Evolutionary conservation across 208 protist genomes (phyloP), one percentile per base, ranked within the genome.

Genomic region (Blastocrithidia nonstop): DNA sequence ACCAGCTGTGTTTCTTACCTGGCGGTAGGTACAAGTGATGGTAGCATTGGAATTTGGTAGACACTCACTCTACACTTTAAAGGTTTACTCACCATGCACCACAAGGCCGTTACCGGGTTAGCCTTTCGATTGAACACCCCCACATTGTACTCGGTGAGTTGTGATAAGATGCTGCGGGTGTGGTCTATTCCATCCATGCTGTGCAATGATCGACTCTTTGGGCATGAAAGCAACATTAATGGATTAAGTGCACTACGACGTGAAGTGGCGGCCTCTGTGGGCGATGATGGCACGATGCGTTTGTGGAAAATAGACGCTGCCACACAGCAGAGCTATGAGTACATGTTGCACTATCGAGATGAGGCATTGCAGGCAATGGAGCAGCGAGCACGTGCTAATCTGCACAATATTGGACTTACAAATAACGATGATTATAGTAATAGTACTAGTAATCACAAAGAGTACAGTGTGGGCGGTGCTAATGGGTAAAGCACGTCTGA

Each of bases 221-320:
- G 85, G 16, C 85, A 94, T 50, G 65, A 74, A 25, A 81, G 85
- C 4, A 20, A 51, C 2, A 65, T 89, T 11, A 57, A 69, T 37
- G 58, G 50, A 41, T 38, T 90, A 27, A 57, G 77, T 36, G 68
- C 57, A 2, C 75, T 89, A 29, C 65, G 57, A 19, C 68, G 70
- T 15, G 81, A 94, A 40, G 67, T 70, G 24, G 80, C 72, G 26
- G 74, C 68, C 15, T 86, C 70, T 17, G 81, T 88, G 21, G 81
- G 85, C 33, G 73, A 82, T 15, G 85, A 94, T 46, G 71, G 77
- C 29, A 81, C 75, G 39, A 82, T 91, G 76, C 85, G 85, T 27
- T 87, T 81, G 39, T 94, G 81, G 78, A 86, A 87, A 48, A 57
- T 88, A 22, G 81, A 90, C 28, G 79, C 73, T 7, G 85, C 78